phyloP scores from a whole-genome alignment of 192 early-diverging fungal genomes.

The Umbelopsis isabellina region DNA sequence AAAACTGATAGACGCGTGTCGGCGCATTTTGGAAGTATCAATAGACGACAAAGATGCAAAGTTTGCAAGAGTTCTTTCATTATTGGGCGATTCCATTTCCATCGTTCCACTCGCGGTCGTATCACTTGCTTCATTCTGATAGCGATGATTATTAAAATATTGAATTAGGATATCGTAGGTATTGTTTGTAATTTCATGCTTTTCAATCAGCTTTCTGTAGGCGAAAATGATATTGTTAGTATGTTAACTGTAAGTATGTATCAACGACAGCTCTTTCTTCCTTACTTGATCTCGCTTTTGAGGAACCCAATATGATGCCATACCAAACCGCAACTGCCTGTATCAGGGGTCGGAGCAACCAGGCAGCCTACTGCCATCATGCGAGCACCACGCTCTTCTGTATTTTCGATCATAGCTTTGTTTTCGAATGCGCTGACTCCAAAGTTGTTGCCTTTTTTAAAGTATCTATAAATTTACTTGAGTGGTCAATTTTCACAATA shows the following conservation, averaged over 20 bases:
- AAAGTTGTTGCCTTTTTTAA: slow-evolving; percentile 40
- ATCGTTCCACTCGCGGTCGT: background rate
- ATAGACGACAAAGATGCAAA: slow-evolving; percentile 15
- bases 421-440: slow-evolving; percentile 55
- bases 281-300: slow-evolving; percentile 42
- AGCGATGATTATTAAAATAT: slow-evolving; percentile 22
- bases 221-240: background rate
- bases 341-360: slow-evolving; percentile 44
- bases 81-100: too few relatives aligned
- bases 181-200: slow-evolving; percentile 12
- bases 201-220: background rate
- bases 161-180: slow-evolving; percentile 19
- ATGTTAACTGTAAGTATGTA: background rate
- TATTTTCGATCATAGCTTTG: slow-evolving; percentile 28
- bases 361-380: slow-evolving; percentile 57
- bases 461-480: slow-evolving; percentile 43
- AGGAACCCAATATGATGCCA: slow-evolving; percentile 54
- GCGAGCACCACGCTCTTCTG: slow-evolving; percentile 51
- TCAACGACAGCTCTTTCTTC: background rate
- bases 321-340: slow-evolving; percentile 49
- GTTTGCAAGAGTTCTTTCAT: background rate
- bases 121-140: background rate
- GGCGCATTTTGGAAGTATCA: slow-evolving; percentile 1
- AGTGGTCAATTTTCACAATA: background rate
- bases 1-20: background rate